These are phyloP conservation scores for Trichopus zeylanicus DNA, from an alignment of 116 monocot species.

Conservation along the genomic window DNA sequence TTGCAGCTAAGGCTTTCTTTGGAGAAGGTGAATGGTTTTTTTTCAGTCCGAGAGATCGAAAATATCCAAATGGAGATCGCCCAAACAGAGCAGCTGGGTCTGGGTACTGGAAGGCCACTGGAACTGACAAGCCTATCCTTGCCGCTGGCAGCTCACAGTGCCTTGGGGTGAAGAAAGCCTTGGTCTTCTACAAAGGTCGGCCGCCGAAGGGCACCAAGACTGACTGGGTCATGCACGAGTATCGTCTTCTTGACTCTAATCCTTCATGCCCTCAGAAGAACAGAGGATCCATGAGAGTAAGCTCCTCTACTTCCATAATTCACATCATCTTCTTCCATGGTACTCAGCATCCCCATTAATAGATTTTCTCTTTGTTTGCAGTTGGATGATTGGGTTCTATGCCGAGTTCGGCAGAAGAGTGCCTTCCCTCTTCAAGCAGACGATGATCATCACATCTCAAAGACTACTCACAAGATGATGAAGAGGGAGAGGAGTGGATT, in stretches of 20 bases:
- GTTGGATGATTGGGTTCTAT: conserved; percentile 46
- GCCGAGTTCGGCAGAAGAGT: conserved; percentile 33
- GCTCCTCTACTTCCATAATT: neutral
- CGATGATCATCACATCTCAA: neutral
- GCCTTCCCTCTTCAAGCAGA: neutral
- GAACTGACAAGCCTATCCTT: conserved; percentile 33
- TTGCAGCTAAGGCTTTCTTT: conserved; percentile 25
- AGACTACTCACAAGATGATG: neutral
- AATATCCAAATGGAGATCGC: conserved; percentile 26
- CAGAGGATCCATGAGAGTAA: conserved; percentile 26
- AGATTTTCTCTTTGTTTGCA: neutral
- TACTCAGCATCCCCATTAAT: no score
- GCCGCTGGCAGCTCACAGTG: conserved; percentile 9
- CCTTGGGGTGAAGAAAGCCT: conserved; percentile 31
- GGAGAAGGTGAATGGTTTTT: conserved; percentile 41
- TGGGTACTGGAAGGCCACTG: conserved; percentile 37
- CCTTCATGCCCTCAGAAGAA: neutral
- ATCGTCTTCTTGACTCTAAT: conserved; percentile 16
- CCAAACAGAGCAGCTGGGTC: conserved; percentile 24
- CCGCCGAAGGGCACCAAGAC: conserved; percentile 34
- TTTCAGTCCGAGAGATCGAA: conserved; percentile 29
- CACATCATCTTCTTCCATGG: neutral
- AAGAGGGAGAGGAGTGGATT: neutral
- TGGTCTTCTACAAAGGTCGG: conserved; percentile 29
- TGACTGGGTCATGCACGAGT: conserved; percentile 46